Percentiles rank a stretch among this genome's conserved stretches.
phyloP scores from a whole-genome alignment of 306 rosid genomes.

The Prunus padus region DNA sequence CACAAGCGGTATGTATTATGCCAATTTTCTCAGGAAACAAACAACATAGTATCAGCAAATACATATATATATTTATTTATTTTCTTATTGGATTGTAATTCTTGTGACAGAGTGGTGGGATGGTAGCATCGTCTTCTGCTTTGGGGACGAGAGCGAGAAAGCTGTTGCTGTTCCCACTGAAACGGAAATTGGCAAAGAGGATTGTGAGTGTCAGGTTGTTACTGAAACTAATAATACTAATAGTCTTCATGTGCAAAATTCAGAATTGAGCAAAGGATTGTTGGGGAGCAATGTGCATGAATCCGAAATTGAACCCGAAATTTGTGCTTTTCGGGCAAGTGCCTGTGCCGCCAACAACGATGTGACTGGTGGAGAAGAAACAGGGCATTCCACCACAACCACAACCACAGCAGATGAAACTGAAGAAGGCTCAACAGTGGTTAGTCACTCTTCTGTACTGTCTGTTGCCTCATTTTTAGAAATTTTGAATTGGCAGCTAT shows the following conservation, averaged over 20 bases:
- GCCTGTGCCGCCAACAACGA: neutral
- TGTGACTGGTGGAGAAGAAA: neutral
- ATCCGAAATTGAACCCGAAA: too few species aligned
- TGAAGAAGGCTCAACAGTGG: too few species aligned
- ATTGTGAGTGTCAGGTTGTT: too few species aligned
- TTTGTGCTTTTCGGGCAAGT: neutral
- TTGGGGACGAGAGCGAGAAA: slow-evolving; percentile 46
- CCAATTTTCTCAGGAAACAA: neutral
- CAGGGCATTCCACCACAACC: neutral
- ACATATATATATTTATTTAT: neutral
- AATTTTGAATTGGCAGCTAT: too few species aligned
- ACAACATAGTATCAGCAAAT: neutral
- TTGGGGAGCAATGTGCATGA: neutral
- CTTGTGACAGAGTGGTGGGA: slow-evolving; percentile 51
- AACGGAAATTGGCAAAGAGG: neutral
- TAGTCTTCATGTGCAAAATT: neutral
- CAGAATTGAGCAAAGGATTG: slow-evolving; percentile 1
- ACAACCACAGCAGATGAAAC: neutral
- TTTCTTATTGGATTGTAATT: neutral
- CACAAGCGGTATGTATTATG: slow-evolving; percentile 36
- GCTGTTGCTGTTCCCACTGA: slow-evolving; percentile 5
- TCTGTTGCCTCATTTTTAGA: too few species aligned
- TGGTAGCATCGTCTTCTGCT: slow-evolving; percentile 59
- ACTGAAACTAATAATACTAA: neutral
- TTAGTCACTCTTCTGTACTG: too few species aligned